Evolutionary conservation across 768 basidiomycete genomes (phyloP), one percentile per base, ranked within the genome.

Genomic region (Trametopsis cervina): DNA sequence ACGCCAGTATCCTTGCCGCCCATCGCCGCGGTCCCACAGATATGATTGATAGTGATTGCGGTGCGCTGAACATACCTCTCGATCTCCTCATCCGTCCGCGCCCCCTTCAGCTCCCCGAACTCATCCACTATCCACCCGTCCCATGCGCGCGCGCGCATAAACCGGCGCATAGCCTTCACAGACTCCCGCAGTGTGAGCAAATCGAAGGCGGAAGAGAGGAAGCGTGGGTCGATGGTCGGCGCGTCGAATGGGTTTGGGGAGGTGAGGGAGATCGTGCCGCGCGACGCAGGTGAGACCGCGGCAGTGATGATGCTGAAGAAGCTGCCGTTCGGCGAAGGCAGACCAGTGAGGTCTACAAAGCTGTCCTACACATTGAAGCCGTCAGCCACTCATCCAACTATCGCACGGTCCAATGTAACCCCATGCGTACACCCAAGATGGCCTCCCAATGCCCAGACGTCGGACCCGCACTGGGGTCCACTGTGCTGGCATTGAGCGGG

Each of bases 131-230:
- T 44, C 37, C 45, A 53, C 1, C 38, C 48, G 7, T 48, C 35
- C 49, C 49, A 58, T 5, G 55, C 40, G 11, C 46, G 18, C 15
- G 51, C 45, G 13, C 41, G 21, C 23, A 49, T 22, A 22, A 54
- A 50, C 17, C n/a, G n/a, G 17, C 41, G 40, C 10, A 46, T 40
- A 37, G 42, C 40, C 21, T 48, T 40, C 15, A 58, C 41, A 4
- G 46, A 50, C 40, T 59, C 51, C 18, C 54, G 53, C 36, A 68
- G 49, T 44, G 64, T 54, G 23, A 49, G 47, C 24, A 61, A 39
- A 47, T 70, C 69, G 45, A 49, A 60, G 6, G 12, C 17, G 33
- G 35, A 46, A 3, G 46, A 44, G 29, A 68, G 61, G 44, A 53
- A 47, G 17, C 26, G 46, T 4, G 55, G 56, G 49, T 64, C 50